phyloP scores from a whole-genome alignment of 768 basidiomycete species.

The Tephrocybe sp. region DNA sequence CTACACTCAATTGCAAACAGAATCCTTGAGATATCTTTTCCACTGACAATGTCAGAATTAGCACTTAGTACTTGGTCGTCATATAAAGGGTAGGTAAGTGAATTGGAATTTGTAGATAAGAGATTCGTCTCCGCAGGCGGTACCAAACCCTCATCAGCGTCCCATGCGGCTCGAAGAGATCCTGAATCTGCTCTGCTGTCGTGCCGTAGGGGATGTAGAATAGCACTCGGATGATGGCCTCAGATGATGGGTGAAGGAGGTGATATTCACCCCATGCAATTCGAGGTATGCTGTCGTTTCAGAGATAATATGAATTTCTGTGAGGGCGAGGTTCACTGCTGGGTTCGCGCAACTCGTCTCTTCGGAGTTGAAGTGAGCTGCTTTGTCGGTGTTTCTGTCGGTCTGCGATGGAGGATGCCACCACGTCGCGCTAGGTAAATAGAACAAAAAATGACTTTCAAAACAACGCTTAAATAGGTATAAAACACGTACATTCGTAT shows the following conservation, averaged over 20 bases:
- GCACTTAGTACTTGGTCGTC: no score
- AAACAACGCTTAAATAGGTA: slow-evolving; percentile 13
- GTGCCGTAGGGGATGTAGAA: slow-evolving; percentile 91
- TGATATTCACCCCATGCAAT: slow-evolving; percentile 63
- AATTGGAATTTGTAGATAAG: not conserved
- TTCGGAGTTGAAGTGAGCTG: slow-evolving; percentile 85
- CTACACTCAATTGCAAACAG: no score
- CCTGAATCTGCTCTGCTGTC: slow-evolving; percentile 66
- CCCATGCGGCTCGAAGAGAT: slow-evolving; percentile 78
- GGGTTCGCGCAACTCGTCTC: slow-evolving; percentile 53
- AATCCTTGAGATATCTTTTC: no score
- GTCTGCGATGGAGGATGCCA: slow-evolving; percentile 85
- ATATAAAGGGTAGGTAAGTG: not conserved
- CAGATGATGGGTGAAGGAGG: slow-evolving; percentile 62
- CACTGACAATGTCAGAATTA: no score
- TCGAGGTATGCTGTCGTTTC: slow-evolving; percentile 93
- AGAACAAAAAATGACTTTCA: slow-evolving; percentile 12
- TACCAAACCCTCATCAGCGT: slow-evolving; percentile 51
- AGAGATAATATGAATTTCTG: slow-evolving; percentile 93
- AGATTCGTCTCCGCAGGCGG: slow-evolving; percentile 44
- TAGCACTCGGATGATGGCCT: slow-evolving; percentile 87
- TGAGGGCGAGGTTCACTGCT: slow-evolving; percentile 92
- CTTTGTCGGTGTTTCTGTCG: slow-evolving; percentile 84
- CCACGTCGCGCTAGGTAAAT: slow-evolving; percentile 77
- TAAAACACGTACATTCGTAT: slow-evolving; percentile 86